Evolutionary conservation across 106 monocot genomes (phyloP).

Genomic region (Phalaenopsis equestris): DNA sequence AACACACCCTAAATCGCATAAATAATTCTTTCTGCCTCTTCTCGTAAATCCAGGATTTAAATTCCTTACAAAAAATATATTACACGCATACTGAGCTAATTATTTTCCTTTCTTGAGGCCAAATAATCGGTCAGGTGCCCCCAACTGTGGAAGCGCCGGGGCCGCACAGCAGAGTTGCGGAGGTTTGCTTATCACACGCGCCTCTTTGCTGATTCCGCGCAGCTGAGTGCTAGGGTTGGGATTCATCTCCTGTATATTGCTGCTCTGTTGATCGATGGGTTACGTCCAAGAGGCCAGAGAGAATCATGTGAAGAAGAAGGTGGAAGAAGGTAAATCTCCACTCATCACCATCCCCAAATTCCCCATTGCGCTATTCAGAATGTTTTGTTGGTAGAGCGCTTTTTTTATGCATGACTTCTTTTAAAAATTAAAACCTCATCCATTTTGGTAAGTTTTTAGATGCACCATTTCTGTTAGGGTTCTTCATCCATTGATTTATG

Average conservation of each 20-base stretch:
- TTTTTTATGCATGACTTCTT: too few relatives aligned
- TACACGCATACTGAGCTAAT: too few relatives aligned
- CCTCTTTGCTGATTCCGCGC: not conserved
- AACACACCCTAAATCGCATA: too few relatives aligned
- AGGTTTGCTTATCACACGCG: not conserved
- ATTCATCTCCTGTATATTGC: not conserved
- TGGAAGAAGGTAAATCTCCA: conserved; percentile 73
- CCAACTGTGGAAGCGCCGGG: not conserved
- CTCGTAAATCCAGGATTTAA: too few relatives aligned
- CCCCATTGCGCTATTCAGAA: too few relatives aligned
- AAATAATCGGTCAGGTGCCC: not conserved
- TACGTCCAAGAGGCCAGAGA: conserved; percentile 78
- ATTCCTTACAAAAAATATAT: too few relatives aligned
- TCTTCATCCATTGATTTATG: not conserved
- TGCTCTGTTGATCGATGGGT: conserved; percentile 38
- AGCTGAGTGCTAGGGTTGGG: not conserved
- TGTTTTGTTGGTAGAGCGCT: too few relatives aligned
- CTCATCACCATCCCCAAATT: not conserved
- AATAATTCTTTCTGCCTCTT: too few relatives aligned
- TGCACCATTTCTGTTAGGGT: not conserved
- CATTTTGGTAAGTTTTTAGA: not conserved
- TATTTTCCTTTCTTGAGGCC: not conserved
- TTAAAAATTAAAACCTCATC: not conserved
- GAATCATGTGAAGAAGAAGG: conserved; percentile 99
- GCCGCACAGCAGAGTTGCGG: not conserved